Conservation (phyloP, 441 rosid genomes). For the Viola pubescens region DNA sequence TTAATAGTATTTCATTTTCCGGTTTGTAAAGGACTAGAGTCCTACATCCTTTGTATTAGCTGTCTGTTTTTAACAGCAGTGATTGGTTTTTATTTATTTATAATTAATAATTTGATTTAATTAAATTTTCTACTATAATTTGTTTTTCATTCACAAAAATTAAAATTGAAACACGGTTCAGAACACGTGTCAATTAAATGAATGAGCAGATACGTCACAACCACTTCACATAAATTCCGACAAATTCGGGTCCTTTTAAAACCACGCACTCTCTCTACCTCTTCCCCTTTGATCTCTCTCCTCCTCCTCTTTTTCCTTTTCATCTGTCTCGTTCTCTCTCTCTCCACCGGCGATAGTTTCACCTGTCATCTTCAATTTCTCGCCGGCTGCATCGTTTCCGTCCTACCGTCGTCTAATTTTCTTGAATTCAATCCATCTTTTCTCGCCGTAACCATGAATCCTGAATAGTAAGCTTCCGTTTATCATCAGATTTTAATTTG, state of each 20-base stretch:
- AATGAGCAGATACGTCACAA: conserved; percentile 29
- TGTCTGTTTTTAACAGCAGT: too few species aligned
- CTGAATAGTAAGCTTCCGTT: conserved; percentile 68
- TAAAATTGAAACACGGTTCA: background rate
- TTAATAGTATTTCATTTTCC: too few species aligned
- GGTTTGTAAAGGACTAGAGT: too few species aligned
- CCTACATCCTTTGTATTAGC: too few species aligned
- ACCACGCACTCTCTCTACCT: background rate
- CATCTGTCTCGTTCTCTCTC: background rate
- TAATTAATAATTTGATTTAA: too few species aligned
- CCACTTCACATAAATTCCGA: conserved; percentile 19
- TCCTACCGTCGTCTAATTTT: background rate
- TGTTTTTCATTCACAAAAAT: too few species aligned
- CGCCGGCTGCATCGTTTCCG: conserved; percentile 2
- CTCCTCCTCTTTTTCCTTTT: background rate
- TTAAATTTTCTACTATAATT: too few species aligned
- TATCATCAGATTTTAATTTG: background rate
- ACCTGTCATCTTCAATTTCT: conserved; percentile 4
- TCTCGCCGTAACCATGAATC: conserved; percentile 53
- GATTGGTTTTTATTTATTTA: too few species aligned
- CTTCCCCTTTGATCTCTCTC: background rate
- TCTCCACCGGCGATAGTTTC: conserved; percentile 15
- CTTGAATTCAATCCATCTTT: background rate
- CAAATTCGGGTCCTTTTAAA: conserved; percentile 12
- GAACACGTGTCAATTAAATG: conserved; percentile 27